These are phyloP conservation scores for Euphorbia peplus DNA, from an alignment of 345 rosid species.

Conservation along the genomic window DNA sequence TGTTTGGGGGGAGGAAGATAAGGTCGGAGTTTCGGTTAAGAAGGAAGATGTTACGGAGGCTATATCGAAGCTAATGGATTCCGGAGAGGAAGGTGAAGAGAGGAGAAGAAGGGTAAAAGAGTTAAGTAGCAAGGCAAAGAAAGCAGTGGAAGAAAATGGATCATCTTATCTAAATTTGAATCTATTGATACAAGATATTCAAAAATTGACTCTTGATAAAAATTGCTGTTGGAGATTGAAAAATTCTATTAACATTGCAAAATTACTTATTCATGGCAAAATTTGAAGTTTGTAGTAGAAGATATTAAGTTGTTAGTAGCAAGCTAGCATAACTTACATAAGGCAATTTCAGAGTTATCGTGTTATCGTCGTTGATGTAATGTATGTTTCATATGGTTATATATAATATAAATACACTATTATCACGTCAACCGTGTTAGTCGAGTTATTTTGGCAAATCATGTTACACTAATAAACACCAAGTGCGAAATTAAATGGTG, in stretches of 20 bases:
- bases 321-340: neutral
- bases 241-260: too few relatives aligned
- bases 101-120: constrained; percentile 10
- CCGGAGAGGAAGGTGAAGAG: constrained; percentile 13
- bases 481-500: too few relatives aligned
- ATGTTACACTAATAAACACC: too few relatives aligned
- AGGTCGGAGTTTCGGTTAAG: constrained; percentile 15
- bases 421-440: too few relatives aligned
- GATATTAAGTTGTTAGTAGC: too few relatives aligned
- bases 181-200: constrained; percentile 9
- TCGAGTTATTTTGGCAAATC: too few relatives aligned
- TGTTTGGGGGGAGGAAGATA: constrained; percentile 18
- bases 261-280: too few relatives aligned
- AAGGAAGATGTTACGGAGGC: constrained; percentile 12
- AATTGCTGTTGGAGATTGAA: neutral
- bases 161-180: constrained; percentile 9
- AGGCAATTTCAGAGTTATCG: too few relatives aligned
- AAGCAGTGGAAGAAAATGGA: constrained; percentile 6
- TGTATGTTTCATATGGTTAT: too few relatives aligned
- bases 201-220: too few relatives aligned
- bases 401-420: too few relatives aligned
- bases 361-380: too few relatives aligned
- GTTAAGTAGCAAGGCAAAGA: constrained; percentile 9
- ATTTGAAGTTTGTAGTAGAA: neutral
- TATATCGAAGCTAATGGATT: constrained; percentile 3